Percentiles rank a stretch among this genome's conserved stretches.
These are phyloP conservation scores for Bipolaris cookei DNA, from an alignment of 2,329 filamentous ascomycete genomes.

Conservation along the genomic window DNA sequence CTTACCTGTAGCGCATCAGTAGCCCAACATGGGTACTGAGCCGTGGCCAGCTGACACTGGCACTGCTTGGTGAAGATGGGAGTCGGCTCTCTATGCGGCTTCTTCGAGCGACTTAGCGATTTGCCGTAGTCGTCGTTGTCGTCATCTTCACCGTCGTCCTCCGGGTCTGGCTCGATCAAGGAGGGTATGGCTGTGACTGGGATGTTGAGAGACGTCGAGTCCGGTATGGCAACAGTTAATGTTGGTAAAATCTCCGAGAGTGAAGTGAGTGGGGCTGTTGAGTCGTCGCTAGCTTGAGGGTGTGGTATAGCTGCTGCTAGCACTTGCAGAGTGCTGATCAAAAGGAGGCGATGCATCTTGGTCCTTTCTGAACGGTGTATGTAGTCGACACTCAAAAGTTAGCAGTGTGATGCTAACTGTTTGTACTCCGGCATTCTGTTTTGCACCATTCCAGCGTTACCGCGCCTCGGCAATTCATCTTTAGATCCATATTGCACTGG, in stretches of 20 bases:
- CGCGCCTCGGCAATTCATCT: conserved; percentile 1
- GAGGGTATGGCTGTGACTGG: conserved; percentile 21
- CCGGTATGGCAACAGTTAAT: conserved; percentile 19
- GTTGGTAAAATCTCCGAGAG: conserved; percentile 15
- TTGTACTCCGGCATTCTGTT: conserved; percentile 8
- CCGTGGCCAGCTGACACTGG: conserved; percentile 33
- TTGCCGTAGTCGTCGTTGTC: conserved; percentile 4
- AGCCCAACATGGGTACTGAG: conserved; percentile 38
- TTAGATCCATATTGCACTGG: conserved; percentile 17
- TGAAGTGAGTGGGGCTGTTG: conserved; percentile 5
- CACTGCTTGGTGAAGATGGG: conserved; percentile 63
- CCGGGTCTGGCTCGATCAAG: conserved; percentile 6
- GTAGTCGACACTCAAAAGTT: background rate
- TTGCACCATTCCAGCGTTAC: conserved; percentile 8
- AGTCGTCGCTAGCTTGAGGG: conserved; percentile 13
- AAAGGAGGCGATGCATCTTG: conserved; percentile 22
- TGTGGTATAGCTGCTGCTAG: conserved; percentile 19
- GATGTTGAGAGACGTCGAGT: conserved; percentile 35
- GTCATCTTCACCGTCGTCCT: conserved; percentile 10
- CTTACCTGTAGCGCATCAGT: conserved; percentile 39
- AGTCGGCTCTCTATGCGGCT: conserved; percentile 59
- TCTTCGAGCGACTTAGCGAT: conserved; percentile 41
- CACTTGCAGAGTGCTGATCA: conserved; percentile 11
- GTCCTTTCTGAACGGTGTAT: conserved; percentile 5
- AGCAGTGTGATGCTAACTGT: conserved; percentile 6